Evolutionary conservation across 768 basidiomycete genomes (phyloP).

Genomic region (Amanita fuliginea): DNA sequence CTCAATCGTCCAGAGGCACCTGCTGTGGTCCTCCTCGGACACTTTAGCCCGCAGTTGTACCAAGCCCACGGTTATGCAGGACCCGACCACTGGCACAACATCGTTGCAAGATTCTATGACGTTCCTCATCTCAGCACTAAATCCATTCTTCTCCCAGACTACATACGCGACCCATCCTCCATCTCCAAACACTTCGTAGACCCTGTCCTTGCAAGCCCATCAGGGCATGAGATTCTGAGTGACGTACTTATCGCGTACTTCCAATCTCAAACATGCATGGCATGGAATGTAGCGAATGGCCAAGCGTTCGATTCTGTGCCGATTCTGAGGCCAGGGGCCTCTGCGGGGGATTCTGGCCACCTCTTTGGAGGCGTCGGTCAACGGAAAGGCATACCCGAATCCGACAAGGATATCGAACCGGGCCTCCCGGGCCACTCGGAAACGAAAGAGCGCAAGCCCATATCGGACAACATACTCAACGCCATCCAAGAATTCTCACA

Average conservation of each 20-base stretch:
- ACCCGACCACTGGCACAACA: conserved; percentile 80
- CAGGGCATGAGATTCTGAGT: conserved; percentile 79
- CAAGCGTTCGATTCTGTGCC: conserved; percentile 50
- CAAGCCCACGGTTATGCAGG: conserved; percentile 74
- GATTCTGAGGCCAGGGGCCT: conserved; percentile 22
- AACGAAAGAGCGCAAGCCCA: conserved; percentile 13
- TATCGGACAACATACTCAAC: conserved; percentile 10
- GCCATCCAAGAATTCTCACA: conserved; percentile 23
- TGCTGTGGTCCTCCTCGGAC: conserved; percentile 89
- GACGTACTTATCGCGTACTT: conserved; percentile 90
- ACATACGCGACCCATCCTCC: conserved; percentile 62
- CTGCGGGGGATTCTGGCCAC: conserved; percentile 35
- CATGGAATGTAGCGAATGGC: conserved; percentile 71
- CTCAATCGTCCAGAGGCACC: conserved; percentile 86
- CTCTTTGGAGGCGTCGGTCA: conserved; percentile 82
- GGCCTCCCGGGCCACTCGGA: conserved; percentile 12
- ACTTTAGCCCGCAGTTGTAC: conserved; percentile 85
- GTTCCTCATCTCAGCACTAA: conserved; percentile 88
- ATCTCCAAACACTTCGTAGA: conserved; percentile 70
- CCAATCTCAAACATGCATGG: conserved; percentile 78
- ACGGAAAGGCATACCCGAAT: conserved; percentile 65
- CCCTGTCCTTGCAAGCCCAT: conserved; percentile 65
- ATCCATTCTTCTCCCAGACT: conserved; percentile 70
- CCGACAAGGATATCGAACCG: conserved; percentile 9
- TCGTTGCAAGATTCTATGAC: conserved; percentile 96